Evolutionary conservation across 2,329 filamentous ascomycete species (phyloP).

Genomic region (Trichoderma lentiforme): DNA sequence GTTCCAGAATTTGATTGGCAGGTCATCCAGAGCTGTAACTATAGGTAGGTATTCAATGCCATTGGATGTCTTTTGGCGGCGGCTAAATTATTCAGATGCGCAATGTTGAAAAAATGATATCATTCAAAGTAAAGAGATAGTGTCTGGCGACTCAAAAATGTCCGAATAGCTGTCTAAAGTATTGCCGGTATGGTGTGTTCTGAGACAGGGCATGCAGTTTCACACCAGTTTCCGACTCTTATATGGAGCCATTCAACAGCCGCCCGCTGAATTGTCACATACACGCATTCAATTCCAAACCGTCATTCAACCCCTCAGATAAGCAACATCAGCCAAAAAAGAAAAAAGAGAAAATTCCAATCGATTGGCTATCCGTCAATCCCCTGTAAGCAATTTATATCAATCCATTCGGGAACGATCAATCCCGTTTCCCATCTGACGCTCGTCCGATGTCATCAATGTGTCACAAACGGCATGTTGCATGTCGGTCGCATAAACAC

Average conservation of each 20-base stretch:
- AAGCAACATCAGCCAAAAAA: neutral
- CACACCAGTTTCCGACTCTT: neutral
- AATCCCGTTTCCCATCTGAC: neutral
- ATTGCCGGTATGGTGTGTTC: neutral
- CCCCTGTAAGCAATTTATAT: neutral
- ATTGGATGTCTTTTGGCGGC: neutral
- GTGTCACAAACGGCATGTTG: neutral
- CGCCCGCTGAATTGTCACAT: neutral
- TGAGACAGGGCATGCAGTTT: accelerated
- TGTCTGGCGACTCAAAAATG: neutral
- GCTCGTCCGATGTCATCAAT: neutral
- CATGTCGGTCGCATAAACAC: neutral
- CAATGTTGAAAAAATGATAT: neutral
- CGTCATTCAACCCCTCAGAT: neutral
- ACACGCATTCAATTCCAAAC: neutral
- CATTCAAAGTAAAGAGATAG: neutral
- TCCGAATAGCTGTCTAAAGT: neutral
- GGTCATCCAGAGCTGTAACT: neutral
- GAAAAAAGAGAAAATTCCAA: neutral
- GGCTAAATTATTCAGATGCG: neutral
- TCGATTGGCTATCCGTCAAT: neutral
- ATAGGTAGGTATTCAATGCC: neutral
- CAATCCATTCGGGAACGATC: neutral
- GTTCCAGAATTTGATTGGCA: neutral
- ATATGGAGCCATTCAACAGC: neutral